A percentile compares a stretch with the other conserved stretches of the same genome.
phyloP scores from a whole-genome alignment of 2,329 filamentous ascomycete genomes.

The Drechslerella coelobrocha region DNA sequence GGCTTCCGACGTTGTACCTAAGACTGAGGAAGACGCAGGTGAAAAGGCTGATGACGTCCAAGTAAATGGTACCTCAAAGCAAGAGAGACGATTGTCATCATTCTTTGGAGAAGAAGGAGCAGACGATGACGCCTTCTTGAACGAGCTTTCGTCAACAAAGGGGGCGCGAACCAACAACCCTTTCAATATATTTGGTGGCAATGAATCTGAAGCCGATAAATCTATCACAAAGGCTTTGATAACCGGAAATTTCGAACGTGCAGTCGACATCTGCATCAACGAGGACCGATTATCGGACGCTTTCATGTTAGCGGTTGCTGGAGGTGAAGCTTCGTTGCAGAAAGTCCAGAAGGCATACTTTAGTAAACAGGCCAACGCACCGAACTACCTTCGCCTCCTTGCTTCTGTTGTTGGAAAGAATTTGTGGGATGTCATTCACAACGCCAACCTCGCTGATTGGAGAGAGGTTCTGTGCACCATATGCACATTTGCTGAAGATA shows the following conservation, averaged over 20 bases:
- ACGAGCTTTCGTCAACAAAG: constrained; percentile 79
- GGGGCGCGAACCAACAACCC: constrained; percentile 92
- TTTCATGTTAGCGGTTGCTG: constrained; percentile 97
- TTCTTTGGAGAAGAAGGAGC: constrained; percentile 77
- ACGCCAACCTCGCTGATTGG: constrained; percentile 90
- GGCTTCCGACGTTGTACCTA: constrained; percentile 57
- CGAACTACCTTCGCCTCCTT: constrained; percentile 89
- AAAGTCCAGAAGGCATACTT: constrained; percentile 94
- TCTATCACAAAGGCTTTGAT: constrained; percentile 86
- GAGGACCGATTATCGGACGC: constrained; percentile 93
- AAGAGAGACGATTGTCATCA: constrained; percentile 72
- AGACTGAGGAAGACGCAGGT: constrained; percentile 23
- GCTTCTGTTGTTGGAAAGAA: constrained; percentile 95
- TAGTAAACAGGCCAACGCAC: constrained; percentile 77
- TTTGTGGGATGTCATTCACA: constrained; percentile 96
- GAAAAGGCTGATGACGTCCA: constrained; percentile 25
- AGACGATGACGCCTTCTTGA: constrained; percentile 84
- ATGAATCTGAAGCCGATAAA: constrained; percentile 84
- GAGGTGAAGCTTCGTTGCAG: constrained; percentile 88
- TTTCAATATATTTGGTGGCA: constrained; percentile 84
- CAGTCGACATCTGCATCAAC: constrained; percentile 84
- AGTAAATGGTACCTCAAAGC: constrained; percentile 57
- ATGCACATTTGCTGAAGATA: constrained; percentile 91
- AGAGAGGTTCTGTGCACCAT: constrained; percentile 95
- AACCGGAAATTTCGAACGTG: constrained; percentile 87